These are phyloP conservation scores for Melaleuca alternifolia DNA, from an alignment of 345 rosid genomes.

Conservation along the genomic window DNA sequence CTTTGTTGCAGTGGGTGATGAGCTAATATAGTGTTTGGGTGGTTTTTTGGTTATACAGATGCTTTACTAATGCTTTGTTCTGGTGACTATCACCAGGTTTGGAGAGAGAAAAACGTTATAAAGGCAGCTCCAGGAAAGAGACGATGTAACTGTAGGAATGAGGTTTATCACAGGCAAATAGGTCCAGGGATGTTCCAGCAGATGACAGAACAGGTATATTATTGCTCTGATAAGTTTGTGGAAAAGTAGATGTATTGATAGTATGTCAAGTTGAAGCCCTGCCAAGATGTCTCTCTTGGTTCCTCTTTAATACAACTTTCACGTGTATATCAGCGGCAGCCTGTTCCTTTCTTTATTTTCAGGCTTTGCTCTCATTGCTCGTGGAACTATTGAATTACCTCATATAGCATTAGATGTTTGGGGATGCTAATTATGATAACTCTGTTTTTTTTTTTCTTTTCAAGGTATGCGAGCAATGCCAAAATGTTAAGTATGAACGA, in stretches of 20 bases:
- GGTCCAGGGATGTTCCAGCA: constrained; percentile 99
- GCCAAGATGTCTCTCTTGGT: background rate
- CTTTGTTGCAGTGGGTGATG: background rate
- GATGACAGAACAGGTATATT: constrained; percentile 86
- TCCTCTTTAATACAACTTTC: background rate
- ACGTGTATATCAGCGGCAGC: background rate
- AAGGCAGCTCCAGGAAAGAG: constrained; percentile 97
- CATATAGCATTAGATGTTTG: background rate
- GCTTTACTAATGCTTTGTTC: background rate
- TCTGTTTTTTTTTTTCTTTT: constrained; percentile 1
- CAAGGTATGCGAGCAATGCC: constrained; percentile 98
- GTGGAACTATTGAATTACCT: background rate
- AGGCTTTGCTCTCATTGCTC: background rate
- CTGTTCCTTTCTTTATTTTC: background rate
- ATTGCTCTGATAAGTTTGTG: background rate
- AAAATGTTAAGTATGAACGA: constrained; percentile 75
- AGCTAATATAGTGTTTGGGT: background rate
- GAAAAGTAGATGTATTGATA: background rate
- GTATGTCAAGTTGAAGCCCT: background rate
- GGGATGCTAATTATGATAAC: background rate
- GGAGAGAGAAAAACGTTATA: constrained; percentile 93
- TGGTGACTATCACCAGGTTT: constrained; percentile 42
- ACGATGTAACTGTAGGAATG: constrained; percentile 93
- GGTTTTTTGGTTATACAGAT: background rate
- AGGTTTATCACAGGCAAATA: constrained; percentile 94